phyloP scores from a whole-genome alignment of 495 filamentous ascomycete genomes.

The Penicillium diatomitis region DNA sequence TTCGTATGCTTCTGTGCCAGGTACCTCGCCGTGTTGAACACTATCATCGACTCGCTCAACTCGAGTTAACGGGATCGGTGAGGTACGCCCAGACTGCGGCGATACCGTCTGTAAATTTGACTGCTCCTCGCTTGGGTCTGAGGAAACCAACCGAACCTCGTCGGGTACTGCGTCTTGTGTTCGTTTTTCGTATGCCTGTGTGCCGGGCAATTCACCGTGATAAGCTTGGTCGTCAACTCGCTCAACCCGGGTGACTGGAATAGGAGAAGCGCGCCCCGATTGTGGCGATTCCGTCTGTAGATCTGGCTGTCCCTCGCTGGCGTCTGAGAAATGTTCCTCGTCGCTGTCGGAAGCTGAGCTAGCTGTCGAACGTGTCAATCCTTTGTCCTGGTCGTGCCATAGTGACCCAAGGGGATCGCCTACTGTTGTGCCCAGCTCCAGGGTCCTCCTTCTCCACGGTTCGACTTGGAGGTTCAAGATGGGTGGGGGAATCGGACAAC shows the following conservation, averaged over 20 bases:
- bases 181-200: constrained; percentile 47
- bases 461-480: constrained; percentile 57
- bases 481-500: constrained; percentile 27
- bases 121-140: constrained; percentile 1
- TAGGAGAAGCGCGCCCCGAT: constrained; percentile 41
- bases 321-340: constrained; percentile 87
- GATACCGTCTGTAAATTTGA: constrained; percentile 23
- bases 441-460: constrained; percentile 61
- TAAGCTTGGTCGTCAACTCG: constrained; percentile 47
- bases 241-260: constrained; percentile 55
- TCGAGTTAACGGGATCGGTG: constrained; percentile 52
- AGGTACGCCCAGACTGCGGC: constrained; percentile 31
- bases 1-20: constrained; percentile 51
- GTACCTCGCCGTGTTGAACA: constrained; percentile 52
- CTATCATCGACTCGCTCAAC: constrained; percentile 52
- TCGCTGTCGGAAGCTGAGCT: constrained; percentile 53
- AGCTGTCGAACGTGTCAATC: not conserved
- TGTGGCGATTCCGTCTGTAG: constrained; percentile 20
- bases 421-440: constrained; percentile 78
- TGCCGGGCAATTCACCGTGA: constrained; percentile 56
- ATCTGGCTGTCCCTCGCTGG: constrained; percentile 54
- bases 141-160: constrained; percentile 50
- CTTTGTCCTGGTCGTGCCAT: constrained; percentile 3
- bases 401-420: constrained; percentile 9
- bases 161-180: constrained; percentile 56